Conservation (phyloP, 139 green algal species). For the Penium margaritaceum region DNA sequence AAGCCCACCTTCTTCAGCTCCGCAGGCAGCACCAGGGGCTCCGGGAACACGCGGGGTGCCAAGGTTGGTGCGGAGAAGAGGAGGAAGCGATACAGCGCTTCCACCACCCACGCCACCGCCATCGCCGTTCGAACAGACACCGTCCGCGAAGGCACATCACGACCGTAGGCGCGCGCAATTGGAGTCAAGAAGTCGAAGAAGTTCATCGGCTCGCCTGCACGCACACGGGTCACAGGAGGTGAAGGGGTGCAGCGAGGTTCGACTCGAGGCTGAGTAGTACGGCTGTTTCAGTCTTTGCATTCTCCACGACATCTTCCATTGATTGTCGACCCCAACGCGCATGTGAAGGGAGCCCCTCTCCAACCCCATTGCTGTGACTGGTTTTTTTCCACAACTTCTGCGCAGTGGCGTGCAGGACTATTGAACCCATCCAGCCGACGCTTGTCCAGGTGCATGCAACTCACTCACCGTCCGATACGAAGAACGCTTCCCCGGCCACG, state of each 20-base stretch:
- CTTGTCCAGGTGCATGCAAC: too few relatives aligned
- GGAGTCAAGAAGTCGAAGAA: constrained; percentile 6
- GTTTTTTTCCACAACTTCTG: too few relatives aligned
- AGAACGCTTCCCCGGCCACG: constrained; percentile 10
- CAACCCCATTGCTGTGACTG: too few relatives aligned
- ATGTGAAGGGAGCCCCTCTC: too few relatives aligned
- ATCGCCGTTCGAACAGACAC: neutral
- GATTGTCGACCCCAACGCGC: too few relatives aligned
- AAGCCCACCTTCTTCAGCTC: constrained; percentile 12
- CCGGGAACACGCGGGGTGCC: neutral
- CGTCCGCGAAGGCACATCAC: neutral
- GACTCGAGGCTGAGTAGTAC: too few relatives aligned
- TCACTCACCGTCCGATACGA: constrained; percentile 14
- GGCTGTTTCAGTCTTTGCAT: neutral
- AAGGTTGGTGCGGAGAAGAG: neutral
- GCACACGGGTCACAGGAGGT: neutral
- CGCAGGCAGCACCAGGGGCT: constrained; percentile 7
- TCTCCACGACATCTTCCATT: too few relatives aligned
- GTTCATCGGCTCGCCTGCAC: constrained; percentile 10
- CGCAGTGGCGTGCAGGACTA: too few relatives aligned
- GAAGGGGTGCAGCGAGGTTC: neutral
- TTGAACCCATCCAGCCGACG: too few relatives aligned
- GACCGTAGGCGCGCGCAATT: neutral
- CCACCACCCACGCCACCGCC: neutral
- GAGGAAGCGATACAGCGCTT: neutral